These are phyloP conservation scores for Ilex asprella DNA, from an alignment of 257 asterid species.

Conservation along the genomic window DNA sequence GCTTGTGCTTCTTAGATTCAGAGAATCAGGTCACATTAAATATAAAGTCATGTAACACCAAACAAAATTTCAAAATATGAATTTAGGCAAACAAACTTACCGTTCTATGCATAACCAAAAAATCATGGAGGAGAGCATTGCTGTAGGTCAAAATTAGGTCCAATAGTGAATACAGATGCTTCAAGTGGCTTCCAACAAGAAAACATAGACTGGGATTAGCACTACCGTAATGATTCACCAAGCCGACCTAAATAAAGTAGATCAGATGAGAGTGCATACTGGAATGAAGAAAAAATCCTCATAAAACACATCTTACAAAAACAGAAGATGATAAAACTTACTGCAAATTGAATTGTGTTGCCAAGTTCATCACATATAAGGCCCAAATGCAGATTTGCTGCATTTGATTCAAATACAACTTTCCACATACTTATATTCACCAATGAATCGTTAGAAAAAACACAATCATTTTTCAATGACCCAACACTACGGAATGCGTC, in stretches of 20 bases:
- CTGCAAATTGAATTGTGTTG: constrained; percentile 45
- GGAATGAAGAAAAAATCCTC: background rate
- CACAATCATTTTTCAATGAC: constrained; percentile 29
- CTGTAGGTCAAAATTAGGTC: constrained; percentile 51
- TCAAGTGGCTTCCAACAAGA: constrained; percentile 36
- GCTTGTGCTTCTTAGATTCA: background rate
- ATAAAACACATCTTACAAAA: constrained; percentile 7
- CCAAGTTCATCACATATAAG: constrained; percentile 40
- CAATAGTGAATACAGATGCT: constrained; percentile 38
- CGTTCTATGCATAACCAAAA: constrained; percentile 57
- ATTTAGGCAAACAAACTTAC: constrained; percentile 28
- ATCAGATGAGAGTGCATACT: constrained; percentile 8
- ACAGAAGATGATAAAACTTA: constrained; percentile 30
- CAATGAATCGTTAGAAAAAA: constrained; percentile 28
- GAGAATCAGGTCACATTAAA: background rate
- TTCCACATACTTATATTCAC: constrained; percentile 53
- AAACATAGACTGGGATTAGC: constrained; percentile 21
- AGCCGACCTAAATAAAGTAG: constrained; percentile 48
- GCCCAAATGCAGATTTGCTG: constrained; percentile 45
- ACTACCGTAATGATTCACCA: constrained; percentile 35
- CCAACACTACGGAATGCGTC: constrained; percentile 32
- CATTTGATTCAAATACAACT: constrained; percentile 45
- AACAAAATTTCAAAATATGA: background rate
- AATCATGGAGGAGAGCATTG: constrained; percentile 61
- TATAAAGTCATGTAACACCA: background rate